Conservation (phyloP, 1,284 basidiomycete species). For the Stereum hirsutum region DNA sequence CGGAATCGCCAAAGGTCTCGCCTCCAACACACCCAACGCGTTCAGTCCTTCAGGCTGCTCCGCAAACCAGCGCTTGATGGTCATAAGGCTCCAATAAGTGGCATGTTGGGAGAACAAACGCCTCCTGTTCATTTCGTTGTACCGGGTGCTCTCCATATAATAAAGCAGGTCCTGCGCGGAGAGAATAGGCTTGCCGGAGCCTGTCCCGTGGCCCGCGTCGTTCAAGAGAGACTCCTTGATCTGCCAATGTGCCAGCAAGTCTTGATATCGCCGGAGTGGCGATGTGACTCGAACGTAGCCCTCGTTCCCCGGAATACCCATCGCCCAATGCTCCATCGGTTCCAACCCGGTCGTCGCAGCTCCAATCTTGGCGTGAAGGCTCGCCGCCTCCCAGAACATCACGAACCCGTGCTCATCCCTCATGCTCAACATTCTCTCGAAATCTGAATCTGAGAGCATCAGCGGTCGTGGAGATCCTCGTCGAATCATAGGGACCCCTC, state of each 20-base stretch:
- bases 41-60: no score
- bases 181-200: no score
- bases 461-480: constrained; percentile 38
- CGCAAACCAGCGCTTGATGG: no score
- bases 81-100: no score
- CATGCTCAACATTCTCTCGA: constrained; percentile 27
- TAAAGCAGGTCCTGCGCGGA: no score
- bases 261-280: constrained; percentile 80
- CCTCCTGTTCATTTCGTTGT: no score
- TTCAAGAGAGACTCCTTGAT: constrained; percentile 81
- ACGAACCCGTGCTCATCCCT: constrained; percentile 34
- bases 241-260: constrained; percentile 91
- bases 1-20: no score
- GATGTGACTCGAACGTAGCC: constrained; percentile 84
- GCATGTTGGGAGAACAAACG: no score
- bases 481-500: constrained; percentile 58
- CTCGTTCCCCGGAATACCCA: constrained; percentile 64
- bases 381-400: constrained; percentile 22
- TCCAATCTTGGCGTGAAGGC: constrained; percentile 24
- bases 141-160: no score
- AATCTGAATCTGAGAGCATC: constrained; percentile 21
- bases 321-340: constrained; percentile 57
- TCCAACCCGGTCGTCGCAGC: constrained; percentile 36
- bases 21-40: no score
- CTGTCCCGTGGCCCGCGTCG: no score